Conservation (phyloP, 1,284 basidiomycete genomes). For the Apiotrichum laibachii region DNA sequence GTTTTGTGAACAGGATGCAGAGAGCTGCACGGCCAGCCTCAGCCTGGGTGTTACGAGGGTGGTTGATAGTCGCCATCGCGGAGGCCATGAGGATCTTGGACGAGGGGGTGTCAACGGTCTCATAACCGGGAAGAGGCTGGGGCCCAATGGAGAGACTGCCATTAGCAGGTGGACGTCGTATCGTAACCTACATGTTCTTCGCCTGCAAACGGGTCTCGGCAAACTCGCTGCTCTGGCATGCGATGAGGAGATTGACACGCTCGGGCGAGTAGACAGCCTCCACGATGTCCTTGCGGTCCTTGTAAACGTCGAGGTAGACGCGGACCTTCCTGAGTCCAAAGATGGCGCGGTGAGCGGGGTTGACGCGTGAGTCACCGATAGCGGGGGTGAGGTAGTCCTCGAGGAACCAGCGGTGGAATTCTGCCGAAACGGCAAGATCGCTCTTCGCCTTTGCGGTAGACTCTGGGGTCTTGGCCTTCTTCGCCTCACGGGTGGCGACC, state of each 20-base stretch:
- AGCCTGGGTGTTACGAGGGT: slow-evolving; percentile 47
- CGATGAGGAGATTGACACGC: slow-evolving; percentile 37
- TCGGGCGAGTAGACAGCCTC: slow-evolving; percentile 32
- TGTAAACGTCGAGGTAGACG: slow-evolving; percentile 38
- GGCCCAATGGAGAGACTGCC: slow-evolving; percentile 37
- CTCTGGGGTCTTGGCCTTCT: slow-evolving; percentile 14
- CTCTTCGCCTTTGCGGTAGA: not conserved
- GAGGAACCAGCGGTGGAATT: slow-evolving; percentile 34
- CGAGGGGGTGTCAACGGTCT: slow-evolving; percentile 18
- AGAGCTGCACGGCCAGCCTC: slow-evolving; percentile 47
- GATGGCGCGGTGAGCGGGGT: slow-evolving; percentile 33
- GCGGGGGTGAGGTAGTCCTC: slow-evolving; percentile 28
- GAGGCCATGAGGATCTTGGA: slow-evolving; percentile 26
- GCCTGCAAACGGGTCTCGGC: slow-evolving; percentile 41
- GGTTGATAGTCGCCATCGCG: slow-evolving; percentile 34
- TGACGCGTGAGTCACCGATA: slow-evolving; percentile 25
- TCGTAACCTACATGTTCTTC: slow-evolving; percentile 40
- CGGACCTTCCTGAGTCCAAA: slow-evolving; percentile 31
- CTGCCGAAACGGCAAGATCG: not conserved
- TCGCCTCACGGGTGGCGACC: slow-evolving; percentile 8
- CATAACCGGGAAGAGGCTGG: slow-evolving; percentile 40
- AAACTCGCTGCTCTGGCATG: slow-evolving; percentile 48
- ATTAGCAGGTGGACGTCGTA: not conserved
- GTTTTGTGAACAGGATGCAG: slow-evolving; percentile 39
- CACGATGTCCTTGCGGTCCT: slow-evolving; percentile 5